Percentiles rank a stretch among this genome's conserved stretches.
phyloP scores from a whole-genome alignment of 208 protist genomes.

The Herpetomonas muscarum region DNA sequence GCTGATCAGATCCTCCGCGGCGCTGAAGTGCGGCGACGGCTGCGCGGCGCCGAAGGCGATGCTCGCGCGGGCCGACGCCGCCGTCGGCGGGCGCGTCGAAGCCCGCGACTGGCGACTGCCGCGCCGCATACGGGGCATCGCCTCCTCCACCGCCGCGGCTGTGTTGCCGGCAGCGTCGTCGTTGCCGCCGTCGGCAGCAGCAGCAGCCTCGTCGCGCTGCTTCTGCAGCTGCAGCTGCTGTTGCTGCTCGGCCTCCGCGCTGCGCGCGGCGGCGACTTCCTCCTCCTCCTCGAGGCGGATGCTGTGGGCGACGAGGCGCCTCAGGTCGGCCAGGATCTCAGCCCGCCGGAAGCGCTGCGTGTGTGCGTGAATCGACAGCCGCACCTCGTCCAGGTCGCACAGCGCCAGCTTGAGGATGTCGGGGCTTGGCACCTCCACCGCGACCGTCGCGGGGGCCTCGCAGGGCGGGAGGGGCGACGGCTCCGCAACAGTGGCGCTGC shows the following conservation, averaged over 20 bases:
- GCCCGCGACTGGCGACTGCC: no score
- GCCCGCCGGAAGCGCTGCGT: constrained; percentile 22
- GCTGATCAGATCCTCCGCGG: constrained; percentile 16
- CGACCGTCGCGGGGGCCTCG: no score
- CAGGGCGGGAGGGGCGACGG: no score
- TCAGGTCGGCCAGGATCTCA: constrained; percentile 39
- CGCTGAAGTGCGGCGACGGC: constrained; percentile 16
- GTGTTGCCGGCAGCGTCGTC: no score
- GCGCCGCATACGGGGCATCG: no score
- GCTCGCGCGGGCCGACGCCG: neutral
- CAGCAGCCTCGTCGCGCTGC: neutral
- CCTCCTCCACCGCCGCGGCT: no score
- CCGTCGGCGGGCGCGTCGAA: no score
- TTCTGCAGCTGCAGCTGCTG: neutral
- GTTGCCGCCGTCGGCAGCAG: no score
- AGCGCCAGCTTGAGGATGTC: constrained; percentile 50
- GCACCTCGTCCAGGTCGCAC: constrained; percentile 54
- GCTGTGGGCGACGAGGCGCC: constrained; percentile 27
- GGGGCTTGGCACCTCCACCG: constrained; percentile 14
- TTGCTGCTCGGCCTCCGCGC: neutral
- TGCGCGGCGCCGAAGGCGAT: neutral
- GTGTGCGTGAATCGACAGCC: constrained; percentile 51
- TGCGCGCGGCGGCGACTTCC: neutral
- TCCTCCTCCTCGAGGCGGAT: constrained; percentile 27
- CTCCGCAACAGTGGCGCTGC: no score